Evolutionary conservation across 2,329 filamentous ascomycete genomes (phyloP).

Genomic region (Chaetomium olivaceum): DNA sequence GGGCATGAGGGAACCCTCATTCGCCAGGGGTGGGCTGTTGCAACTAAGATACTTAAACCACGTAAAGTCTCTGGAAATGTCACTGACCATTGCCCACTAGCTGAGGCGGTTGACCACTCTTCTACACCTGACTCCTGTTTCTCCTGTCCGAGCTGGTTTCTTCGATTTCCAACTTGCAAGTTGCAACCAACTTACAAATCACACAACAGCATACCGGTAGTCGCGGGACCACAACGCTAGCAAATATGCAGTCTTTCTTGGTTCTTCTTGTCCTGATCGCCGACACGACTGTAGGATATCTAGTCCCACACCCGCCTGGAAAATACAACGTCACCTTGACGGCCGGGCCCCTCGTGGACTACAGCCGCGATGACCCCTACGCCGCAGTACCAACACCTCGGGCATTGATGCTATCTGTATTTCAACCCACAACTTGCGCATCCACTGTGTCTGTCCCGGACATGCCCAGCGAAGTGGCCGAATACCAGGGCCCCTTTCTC

Average conservation of each 20-base stretch:
- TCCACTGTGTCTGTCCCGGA: conserved; percentile 7
- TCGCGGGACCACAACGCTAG: neutral
- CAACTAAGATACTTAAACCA: neutral
- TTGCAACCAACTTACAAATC: too few species aligned
- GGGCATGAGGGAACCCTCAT: neutral
- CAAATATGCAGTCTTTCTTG: neutral
- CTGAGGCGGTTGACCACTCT: neutral
- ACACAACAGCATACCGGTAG: neutral
- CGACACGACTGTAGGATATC: neutral
- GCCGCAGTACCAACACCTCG: conserved; percentile 16
- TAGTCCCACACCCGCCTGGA: conserved; percentile 8
- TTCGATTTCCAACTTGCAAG: too few species aligned
- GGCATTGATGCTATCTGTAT: conserved; percentile 18
- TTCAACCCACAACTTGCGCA: conserved; percentile 16
- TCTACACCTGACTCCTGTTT: neutral
- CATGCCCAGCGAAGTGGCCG: conserved; percentile 13
- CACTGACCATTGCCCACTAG: neutral
- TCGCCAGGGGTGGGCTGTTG: neutral
- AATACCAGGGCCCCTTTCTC: conserved; percentile 16
- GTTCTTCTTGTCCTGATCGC: neutral
- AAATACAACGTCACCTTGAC: conserved; percentile 19
- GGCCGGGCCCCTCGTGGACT: conserved; percentile 12
- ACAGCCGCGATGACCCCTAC: conserved; percentile 15
- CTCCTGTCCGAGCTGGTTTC: neutral
- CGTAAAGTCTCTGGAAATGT: neutral